A percentile compares a stretch with the other conserved stretches of the same genome.
Conservation (phyloP, 1,284 basidiomycete genomes). For the Ganoderma sinense region DNA sequence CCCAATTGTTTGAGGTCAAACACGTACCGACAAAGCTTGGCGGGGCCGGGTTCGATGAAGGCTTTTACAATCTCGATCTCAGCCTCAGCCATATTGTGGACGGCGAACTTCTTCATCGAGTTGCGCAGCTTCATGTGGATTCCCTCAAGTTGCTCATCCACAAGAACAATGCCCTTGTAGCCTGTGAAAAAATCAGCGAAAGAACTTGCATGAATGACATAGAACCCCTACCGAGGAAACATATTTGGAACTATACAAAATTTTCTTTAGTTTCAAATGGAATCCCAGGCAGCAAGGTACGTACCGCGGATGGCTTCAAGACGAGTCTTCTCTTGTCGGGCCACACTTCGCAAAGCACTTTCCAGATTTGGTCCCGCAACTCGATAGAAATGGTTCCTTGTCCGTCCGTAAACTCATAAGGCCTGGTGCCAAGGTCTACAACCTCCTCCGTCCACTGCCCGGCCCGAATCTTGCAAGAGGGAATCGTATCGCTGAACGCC, state of each 20-base stretch:
- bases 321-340: constrained; percentile 38
- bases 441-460: constrained; percentile 67
- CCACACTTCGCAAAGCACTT: constrained; percentile 53
- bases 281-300: constrained; percentile 32
- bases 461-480: constrained; percentile 62
- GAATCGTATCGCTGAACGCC: constrained; percentile 83
- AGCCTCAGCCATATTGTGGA: constrained; percentile 50
- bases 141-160: constrained; percentile 62
- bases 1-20: neutral
- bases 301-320: constrained; percentile 64
- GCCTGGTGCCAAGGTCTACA: constrained; percentile 55
- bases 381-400: constrained; percentile 74
- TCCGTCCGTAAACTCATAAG: constrained; percentile 74
- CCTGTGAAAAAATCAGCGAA: constrained; percentile 22
- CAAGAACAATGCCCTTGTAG: constrained; percentile 75
- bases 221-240: constrained; percentile 61
- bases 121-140: constrained; percentile 68
- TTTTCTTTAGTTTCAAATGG: neutral
- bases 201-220: neutral
- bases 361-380: constrained; percentile 66
- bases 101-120: constrained; percentile 79
- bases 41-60: constrained; percentile 61
- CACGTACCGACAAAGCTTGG: constrained; percentile 69
- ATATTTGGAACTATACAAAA: constrained; percentile 67
- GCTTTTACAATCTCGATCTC: constrained; percentile 76